These are phyloP conservation scores for Aurantiochytrium sp. DNA, from an alignment of 108 stramenopile species.

Conservation along the genomic window DNA sequence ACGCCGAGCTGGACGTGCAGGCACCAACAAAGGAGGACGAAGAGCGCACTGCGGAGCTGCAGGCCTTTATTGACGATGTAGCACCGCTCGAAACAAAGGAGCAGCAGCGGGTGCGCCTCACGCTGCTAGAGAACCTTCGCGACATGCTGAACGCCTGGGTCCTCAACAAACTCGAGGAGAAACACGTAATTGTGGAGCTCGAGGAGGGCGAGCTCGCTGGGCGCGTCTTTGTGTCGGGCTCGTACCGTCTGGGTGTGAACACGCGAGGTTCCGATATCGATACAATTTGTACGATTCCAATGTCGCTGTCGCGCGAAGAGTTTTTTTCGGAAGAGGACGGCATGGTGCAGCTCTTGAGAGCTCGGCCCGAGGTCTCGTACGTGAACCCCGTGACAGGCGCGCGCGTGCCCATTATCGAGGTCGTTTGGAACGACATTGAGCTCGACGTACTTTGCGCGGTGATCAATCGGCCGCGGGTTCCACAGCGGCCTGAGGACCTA, in stretches of 20 bases:
- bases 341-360: conserved; percentile 70
- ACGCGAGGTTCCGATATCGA: conserved; percentile 96
- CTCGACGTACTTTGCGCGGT: conserved; percentile 91
- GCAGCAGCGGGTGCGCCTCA: neutral
- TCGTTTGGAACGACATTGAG: conserved; percentile 90
- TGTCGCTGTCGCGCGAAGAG: conserved; percentile 73
- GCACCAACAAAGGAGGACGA: neutral
- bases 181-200: neutral
- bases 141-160: conserved; percentile 9
- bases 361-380: conserved; percentile 75
- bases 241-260: conserved; percentile 84
- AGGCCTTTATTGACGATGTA: neutral
- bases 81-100: neutral
- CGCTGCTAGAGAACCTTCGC: neutral
- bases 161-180: neutral
- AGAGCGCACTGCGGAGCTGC: neutral
- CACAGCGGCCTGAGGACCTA: conserved; percentile 59
- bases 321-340: conserved; percentile 63
- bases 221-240: conserved; percentile 62
- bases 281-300: conserved; percentile 68
- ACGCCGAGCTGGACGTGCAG: neutral
- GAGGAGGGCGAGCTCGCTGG: neutral
- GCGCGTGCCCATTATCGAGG: conserved; percentile 91
- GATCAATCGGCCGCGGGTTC: conserved; percentile 68
- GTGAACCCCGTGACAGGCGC: conserved; percentile 82